Evolutionary conservation across 2,329 filamentous ascomycete species (phyloP), one percentile per base, ranked within the genome.

Genomic region (Microsporum audouinii): DNA sequence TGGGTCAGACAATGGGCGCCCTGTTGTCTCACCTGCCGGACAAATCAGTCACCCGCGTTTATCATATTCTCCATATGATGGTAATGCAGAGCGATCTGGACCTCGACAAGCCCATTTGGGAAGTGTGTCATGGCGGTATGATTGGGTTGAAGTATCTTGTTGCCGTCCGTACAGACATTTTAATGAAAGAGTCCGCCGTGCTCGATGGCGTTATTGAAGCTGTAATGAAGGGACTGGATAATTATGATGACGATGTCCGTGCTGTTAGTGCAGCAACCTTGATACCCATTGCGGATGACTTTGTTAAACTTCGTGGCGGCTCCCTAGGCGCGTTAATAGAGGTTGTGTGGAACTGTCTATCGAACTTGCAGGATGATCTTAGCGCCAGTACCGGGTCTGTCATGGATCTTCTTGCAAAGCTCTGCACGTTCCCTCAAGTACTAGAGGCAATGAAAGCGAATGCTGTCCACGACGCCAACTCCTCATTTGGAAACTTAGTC

Each of bases 341-440:
- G 70, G 95, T 97, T 62, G 91, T 99, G 33, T 99, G 94, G 94
- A 89, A 95, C 70, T 97, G 94, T 76, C 79, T 99, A 29, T 95
- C 92, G 2, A 95, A 95, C 71, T 79, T 99, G n/a, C 91, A 92
- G 65, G 94, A 99, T 71, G 94, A 99, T 71, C 80, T 99, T 17
- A 97, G 91, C 72, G 94, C 94, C 2, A 97, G 94, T 72, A 99
- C 95, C 7, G 94, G 94, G 56, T 95, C 91, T 61, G 95, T 99
- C 60, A 99, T 99, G 95, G 95, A 99, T 72, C 82, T 99, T 45
- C 81, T 99, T 17, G 94, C 95, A 12, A 97, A 94, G 63, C 84
- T 99, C 1, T 99, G 94, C 77, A 88, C 91, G 65, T 99, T 96
- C 77, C 89, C 89, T 0, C 84, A 96, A 75, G 92, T 97, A 5